A percentile compares a stretch with the other conserved stretches of the same genome.
These are phyloP conservation scores for Ephemerocybe angulata DNA, from an alignment of 768 basidiomycete genomes.

Conservation along the genomic window DNA sequence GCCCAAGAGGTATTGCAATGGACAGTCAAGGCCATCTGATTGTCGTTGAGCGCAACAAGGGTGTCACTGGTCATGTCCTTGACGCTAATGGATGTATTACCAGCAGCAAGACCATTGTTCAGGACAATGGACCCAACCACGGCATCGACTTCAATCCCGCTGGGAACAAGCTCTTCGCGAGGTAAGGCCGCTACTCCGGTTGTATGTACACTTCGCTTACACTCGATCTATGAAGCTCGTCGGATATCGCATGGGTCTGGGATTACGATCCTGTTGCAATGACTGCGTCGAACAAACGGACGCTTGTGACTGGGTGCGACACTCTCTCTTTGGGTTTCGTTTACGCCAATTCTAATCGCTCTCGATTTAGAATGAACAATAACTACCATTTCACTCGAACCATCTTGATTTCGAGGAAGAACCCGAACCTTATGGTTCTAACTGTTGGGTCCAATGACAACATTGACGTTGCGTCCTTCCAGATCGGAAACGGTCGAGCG, in stretches of 20 bases:
- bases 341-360: neutral
- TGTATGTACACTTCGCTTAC: too few relatives aligned
- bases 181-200: neutral
- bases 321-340: neutral
- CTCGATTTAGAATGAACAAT: slow-evolving; percentile 12
- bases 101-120: slow-evolving; percentile 3
- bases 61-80: slow-evolving; percentile 5
- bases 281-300: slow-evolving; percentile 13
- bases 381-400: slow-evolving; percentile 14
- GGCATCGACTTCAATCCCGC: slow-evolving; percentile 4
- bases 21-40: neutral
- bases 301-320: slow-evolving; percentile 15
- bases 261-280: slow-evolving; percentile 12
- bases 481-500: slow-evolving; percentile 6
- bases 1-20: slow-evolving; percentile 4
- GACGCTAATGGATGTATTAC: slow-evolving; percentile 6
- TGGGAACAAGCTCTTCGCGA: slow-evolving; percentile 4
- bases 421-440: slow-evolving; percentile 12
- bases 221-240: slow-evolving; percentile 3
- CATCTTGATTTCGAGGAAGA: slow-evolving; percentile 12
- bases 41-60: neutral
- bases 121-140: slow-evolving; percentile 2
- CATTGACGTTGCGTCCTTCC: slow-evolving; percentile 11
- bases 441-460: slow-evolving; percentile 14
- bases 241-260: slow-evolving; percentile 15